Conservation (phyloP, 495 filamentous ascomycete species). For the Aspergillus bertholletiae region DNA sequence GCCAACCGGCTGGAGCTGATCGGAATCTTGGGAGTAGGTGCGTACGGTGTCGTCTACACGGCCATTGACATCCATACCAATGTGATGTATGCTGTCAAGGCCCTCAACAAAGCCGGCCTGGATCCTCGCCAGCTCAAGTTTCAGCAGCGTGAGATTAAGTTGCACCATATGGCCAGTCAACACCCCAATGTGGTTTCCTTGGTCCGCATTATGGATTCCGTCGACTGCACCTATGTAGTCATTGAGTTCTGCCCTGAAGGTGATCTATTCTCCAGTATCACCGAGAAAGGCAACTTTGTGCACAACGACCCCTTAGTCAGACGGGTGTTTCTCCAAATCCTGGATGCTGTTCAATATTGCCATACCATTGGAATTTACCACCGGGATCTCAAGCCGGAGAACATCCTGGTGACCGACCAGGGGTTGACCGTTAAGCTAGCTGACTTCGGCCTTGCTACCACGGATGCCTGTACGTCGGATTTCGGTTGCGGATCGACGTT, state of each 20-base stretch:
- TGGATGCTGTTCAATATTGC: slow-evolving; percentile 97
- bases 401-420: slow-evolving; percentile 86
- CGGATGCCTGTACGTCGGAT: slow-evolving; percentile 78
- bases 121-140: slow-evolving; percentile 84
- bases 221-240: slow-evolving; percentile 93
- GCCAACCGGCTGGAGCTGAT: slow-evolving; percentile 80
- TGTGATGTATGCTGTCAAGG: slow-evolving; percentile 90
- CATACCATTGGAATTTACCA: slow-evolving; percentile 94
- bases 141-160: slow-evolving; percentile 87
- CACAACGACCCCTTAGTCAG: slow-evolving; percentile 89
- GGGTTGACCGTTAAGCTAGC: slow-evolving; percentile 91
- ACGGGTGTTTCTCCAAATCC: slow-evolving; percentile 86
- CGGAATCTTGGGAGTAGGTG: slow-evolving; percentile 84
- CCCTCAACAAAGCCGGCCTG: slow-evolving; percentile 86
- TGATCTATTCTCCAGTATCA: slow-evolving; percentile 95
- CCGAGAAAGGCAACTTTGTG: slow-evolving; percentile 87
- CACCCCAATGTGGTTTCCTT: slow-evolving; percentile 94
- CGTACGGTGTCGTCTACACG: slow-evolving; percentile 95
- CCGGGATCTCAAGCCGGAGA: slow-evolving; percentile 96
- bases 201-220: slow-evolving; percentile 87
- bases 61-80: slow-evolving; percentile 84
- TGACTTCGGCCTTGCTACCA: slow-evolving; percentile 93
- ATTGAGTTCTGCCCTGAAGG: slow-evolving; percentile 97
- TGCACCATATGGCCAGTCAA: slow-evolving; percentile 83
- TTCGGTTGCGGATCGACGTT: slow-evolving; percentile 98